Evolutionary conservation across 441 rosid species (phyloP).

Genomic region (Gossypium schwendimanii): DNA sequence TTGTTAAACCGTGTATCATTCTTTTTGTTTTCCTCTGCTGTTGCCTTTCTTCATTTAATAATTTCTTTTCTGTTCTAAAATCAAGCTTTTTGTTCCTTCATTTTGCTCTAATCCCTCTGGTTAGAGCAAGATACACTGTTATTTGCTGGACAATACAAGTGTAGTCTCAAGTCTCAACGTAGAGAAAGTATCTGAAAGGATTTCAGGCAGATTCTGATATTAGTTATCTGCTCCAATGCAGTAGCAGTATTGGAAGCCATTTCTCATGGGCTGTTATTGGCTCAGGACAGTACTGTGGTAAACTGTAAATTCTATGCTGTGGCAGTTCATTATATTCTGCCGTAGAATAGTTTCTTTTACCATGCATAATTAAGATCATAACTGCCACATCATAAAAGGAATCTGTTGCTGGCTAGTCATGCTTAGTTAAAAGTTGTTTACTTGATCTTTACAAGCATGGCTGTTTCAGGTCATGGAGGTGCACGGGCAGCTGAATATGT

Average conservation of each 20-base stretch:
- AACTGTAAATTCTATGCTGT: conserved; percentile 4
- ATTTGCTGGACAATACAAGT: not conserved
- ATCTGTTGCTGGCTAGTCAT: not conserved
- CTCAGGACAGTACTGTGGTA: conserved; percentile 17
- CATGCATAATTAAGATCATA: conserved; percentile 1
- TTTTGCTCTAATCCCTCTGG: not conserved
- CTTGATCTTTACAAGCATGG: not conserved
- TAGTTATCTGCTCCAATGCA: conserved; percentile 16
- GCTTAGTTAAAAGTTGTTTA: not conserved
- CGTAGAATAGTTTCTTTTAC: not conserved
- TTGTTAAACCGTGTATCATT: not conserved
- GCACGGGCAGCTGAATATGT: conserved; percentile 98
- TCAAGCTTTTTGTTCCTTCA: not conserved
- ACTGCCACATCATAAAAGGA: not conserved
- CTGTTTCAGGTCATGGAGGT: conserved; percentile 91
- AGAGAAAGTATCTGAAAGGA: conserved; percentile 15
- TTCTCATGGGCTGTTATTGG: conserved; percentile 13
- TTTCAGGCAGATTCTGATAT: conserved; percentile 20
- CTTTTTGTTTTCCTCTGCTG: not conserved
- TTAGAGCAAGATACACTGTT: not conserved
- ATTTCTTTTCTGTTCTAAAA: not conserved
- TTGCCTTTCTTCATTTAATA: not conserved
- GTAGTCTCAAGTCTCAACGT: not conserved
- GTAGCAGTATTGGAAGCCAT: conserved; percentile 24
- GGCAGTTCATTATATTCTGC: conserved; percentile 12